Evolutionary conservation across 495 filamentous ascomycete species (phyloP), one percentile per base, ranked within the genome.

Genomic region (Neurospora sp.): DNA sequence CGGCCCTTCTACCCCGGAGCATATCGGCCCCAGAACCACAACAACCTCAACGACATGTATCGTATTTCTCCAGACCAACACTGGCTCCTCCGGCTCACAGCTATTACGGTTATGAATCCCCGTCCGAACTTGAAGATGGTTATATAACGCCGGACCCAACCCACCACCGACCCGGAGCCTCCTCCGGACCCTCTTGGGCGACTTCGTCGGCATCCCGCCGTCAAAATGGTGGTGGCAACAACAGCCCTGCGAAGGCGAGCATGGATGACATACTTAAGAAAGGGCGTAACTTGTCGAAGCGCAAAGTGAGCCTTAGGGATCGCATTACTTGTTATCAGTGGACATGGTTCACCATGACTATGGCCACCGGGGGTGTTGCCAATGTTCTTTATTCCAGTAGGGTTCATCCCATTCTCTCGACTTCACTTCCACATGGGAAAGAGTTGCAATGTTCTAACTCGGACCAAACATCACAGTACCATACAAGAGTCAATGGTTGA

Each of bases 351-450:
- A 91, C 90, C 5, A 84, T 91, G 82, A 91, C 90, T 1, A 94
- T 94, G 92, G 93, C 93, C 3, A 96, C 93, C 0, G 93, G 93
- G 14, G 93, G 93, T 0, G 84, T 97, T 73, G 90, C 93, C 10
- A 96, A 94, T 82, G 91, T 93, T 12, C 78, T 96, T 70, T 86
- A 91, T 76, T 84, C 86, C 31, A 86, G 92, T 93, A 86, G 75
- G 75, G 82, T 80, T 3, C n/a, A 38, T 70, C n/a, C 44, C 27
- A 14, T 27, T 40, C 38, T 68, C 69, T 37, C 8, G 16, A 1
- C 20, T 35, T 18, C 6, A 9, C 3, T 11, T 16, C 68, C 16
- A 37, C 14, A 16, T 27, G 12, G 61, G 40, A 20, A 66, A 69
- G 39, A 41, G 20, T 66, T 70, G 20, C 38, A 74, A 5, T 53